phyloP scores from a whole-genome alignment of 2,329 filamentous ascomycete species.

The Diatrype stigma region DNA sequence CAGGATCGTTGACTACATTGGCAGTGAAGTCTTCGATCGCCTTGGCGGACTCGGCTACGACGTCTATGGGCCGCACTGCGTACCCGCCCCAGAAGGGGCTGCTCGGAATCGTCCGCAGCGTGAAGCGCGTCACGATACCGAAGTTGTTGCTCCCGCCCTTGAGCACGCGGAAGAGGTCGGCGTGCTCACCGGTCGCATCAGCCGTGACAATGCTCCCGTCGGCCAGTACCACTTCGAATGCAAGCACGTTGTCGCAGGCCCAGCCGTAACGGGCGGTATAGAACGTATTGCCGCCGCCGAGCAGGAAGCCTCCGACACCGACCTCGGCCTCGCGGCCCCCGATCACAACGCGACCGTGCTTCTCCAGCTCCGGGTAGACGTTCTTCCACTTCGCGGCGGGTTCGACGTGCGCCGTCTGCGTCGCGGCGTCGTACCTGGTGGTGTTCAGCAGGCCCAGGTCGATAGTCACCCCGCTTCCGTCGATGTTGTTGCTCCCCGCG shows the following conservation, averaged over 20 bases:
- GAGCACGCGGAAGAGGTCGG: slow-evolving; percentile 2
- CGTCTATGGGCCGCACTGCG: not conserved
- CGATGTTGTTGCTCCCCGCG: slow-evolving; percentile 36
- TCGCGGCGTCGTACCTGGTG: slow-evolving; percentile 19
- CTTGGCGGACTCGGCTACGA: not conserved
- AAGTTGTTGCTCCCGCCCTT: slow-evolving; percentile 24
- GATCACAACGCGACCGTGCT: slow-evolving; percentile 9
- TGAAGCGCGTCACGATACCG: slow-evolving; percentile 16
- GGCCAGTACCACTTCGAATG: slow-evolving; percentile 37
- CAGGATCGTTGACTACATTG: not conserved
- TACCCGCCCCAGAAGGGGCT: slow-evolving; percentile 10
- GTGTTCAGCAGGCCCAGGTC: slow-evolving; percentile 7
- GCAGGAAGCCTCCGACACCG: slow-evolving; percentile 16
- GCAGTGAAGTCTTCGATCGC: slow-evolving; percentile 2
- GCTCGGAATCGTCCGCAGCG: slow-evolving; percentile 6
- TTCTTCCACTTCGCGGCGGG: slow-evolving; percentile 13
- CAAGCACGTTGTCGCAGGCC: slow-evolving; percentile 37
- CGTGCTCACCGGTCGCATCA: not conserved
- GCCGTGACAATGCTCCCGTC: not conserved
- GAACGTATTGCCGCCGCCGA: slow-evolving; percentile 15
- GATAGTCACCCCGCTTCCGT: slow-evolving; percentile 34
- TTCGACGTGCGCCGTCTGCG: slow-evolving; percentile 24
- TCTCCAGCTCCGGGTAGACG: slow-evolving; percentile 12
- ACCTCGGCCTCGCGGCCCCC: slow-evolving; percentile 14
- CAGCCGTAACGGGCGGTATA: slow-evolving; percentile 30